A percentile compares a stretch with the other conserved stretches of the same genome.
phyloP scores from a whole-genome alignment of 1,284 basidiomycete species.

The Tausonia pullulans region DNA sequence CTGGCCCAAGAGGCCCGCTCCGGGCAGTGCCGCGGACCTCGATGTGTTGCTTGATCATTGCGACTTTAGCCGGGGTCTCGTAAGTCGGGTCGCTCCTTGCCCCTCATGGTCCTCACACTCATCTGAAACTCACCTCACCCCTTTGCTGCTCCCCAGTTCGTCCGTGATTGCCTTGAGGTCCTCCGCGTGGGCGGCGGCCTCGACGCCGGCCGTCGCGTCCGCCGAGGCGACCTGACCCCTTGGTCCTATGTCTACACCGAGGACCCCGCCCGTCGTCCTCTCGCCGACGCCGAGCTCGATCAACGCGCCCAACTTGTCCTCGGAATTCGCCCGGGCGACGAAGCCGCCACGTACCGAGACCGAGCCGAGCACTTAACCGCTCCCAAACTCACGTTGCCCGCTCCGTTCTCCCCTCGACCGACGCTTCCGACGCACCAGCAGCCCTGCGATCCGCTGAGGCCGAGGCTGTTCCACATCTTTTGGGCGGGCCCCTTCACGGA shows the following conservation, averaged over 20 bases:
- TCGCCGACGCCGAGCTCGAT: conserved; percentile 16
- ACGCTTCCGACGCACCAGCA: conserved; percentile 28
- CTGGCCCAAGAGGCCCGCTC: conserved; percentile 63
- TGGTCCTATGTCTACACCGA: conserved; percentile 59
- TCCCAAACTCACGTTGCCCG: conserved; percentile 24
- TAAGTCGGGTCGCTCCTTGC: conserved; percentile 30
- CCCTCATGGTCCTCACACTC: background rate
- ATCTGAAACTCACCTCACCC: background rate
- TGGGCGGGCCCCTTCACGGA: conserved; percentile 76
- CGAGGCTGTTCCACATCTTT: conserved; percentile 71
- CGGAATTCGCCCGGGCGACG: conserved; percentile 13
- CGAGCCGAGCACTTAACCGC: background rate
- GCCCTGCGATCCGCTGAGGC: conserved; percentile 57
- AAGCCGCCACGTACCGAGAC: conserved; percentile 22
- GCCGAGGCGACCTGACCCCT: conserved; percentile 47
- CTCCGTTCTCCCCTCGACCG: conserved; percentile 29
- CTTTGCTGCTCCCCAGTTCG: conserved; percentile 42
- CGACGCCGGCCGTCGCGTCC: conserved; percentile 48
- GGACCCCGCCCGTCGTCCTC: conserved; percentile 25
- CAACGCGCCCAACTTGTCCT: conserved; percentile 17
- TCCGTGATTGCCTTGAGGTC: conserved; percentile 64
- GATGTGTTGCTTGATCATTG: conserved; percentile 81
- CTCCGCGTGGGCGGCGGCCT: conserved; percentile 54
- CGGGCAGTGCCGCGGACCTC: conserved; percentile 70
- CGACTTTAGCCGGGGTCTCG: conserved; percentile 70